phyloP scores from a whole-genome alignment of 2,329 filamentous ascomycete species.

The Calonectria hongkongensis region DNA sequence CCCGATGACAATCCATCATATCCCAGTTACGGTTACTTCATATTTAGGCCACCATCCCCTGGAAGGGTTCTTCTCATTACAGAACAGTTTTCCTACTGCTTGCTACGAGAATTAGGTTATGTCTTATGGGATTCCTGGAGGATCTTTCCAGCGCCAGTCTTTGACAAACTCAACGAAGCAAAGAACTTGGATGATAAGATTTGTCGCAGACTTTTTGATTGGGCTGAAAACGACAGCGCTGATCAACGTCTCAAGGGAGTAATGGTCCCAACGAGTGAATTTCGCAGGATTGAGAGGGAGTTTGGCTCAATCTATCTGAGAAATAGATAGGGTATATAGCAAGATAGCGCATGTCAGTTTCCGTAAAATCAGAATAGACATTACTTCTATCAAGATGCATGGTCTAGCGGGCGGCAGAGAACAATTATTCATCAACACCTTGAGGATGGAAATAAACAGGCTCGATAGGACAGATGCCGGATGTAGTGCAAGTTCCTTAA shows the following conservation, averaged over 20 bases:
- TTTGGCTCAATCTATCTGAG: not conserved
- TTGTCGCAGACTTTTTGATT: not conserved
- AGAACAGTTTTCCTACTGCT: not conserved
- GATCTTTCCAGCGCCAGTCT: not conserved
- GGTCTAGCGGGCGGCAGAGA: too few relatives aligned
- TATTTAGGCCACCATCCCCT: not conserved
- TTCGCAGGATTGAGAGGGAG: not conserved
- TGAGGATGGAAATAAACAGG: too few relatives aligned
- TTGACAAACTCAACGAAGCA: not conserved
- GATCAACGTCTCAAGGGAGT: not conserved
- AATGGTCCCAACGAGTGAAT: not conserved
- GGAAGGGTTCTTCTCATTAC: not conserved
- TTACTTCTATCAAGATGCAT: too few relatives aligned
- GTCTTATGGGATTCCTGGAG: slow-evolving; percentile 3
- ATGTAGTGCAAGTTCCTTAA: too few relatives aligned
- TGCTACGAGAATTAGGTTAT: slow-evolving; percentile 2
- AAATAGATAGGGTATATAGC: not conserved
- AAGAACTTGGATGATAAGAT: not conserved
- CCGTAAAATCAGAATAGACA: too few relatives aligned
- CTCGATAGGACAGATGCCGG: too few relatives aligned
- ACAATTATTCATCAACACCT: too few relatives aligned
- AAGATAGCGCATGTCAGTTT: not conserved
- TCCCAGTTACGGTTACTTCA: not conserved
- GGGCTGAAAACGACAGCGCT: not conserved
- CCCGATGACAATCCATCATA: not conserved